These are phyloP conservation scores for Ganoderma boninense DNA, from an alignment of 1,284 basidiomycete species.

Conservation along the genomic window DNA sequence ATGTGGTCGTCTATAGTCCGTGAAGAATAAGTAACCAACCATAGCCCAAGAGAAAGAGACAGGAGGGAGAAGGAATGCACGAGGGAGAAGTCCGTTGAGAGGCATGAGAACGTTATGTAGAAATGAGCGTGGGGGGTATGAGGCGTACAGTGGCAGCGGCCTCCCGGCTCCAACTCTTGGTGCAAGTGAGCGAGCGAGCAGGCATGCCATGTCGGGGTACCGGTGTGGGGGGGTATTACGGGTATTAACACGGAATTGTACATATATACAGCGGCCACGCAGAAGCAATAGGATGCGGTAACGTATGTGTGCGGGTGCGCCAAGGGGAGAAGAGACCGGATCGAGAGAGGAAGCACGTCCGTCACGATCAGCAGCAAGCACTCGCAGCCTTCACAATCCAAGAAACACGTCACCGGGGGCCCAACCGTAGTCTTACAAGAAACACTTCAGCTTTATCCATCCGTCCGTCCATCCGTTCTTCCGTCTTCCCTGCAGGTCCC, in stretches of 20 bases:
- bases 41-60: neutral
- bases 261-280: constrained; percentile 11
- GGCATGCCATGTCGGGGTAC: neutral
- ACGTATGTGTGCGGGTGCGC: neutral
- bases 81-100: neutral
- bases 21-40: neutral
- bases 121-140: constrained; percentile 7
- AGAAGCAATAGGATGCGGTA: neutral
- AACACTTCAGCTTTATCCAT: neutral
- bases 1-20: neutral
- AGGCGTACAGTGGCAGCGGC: constrained; percentile 2
- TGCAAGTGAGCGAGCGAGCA: neutral
- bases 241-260: constrained; percentile 7
- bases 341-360: neutral
- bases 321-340: neutral
- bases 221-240: constrained; percentile 7
- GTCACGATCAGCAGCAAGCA: neutral
- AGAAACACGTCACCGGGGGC: constrained; percentile 12
- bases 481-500: neutral
- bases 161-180: neutral
- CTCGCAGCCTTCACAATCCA: neutral
- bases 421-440: constrained; percentile 5
- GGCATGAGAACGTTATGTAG: constrained; percentile 2
- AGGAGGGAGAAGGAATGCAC: neutral
- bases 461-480: constrained; percentile 1